Percentiles rank a stretch among this genome's conserved stretches.
Evolutionary conservation across 345 rosid species (phyloP).

Genomic region (Nasturtium officinale): DNA sequence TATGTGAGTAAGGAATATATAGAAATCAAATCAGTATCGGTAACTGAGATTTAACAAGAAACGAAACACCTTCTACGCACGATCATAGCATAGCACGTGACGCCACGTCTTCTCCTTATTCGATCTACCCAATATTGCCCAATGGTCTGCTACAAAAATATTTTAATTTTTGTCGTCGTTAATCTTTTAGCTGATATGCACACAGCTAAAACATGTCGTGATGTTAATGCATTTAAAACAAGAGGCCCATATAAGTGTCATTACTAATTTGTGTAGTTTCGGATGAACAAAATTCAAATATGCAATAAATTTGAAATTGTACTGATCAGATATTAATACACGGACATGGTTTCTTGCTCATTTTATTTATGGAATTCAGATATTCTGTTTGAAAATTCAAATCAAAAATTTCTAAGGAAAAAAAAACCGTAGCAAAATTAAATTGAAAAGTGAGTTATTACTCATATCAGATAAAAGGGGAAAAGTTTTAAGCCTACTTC

Average conservation of each 20-base stretch:
- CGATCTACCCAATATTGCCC: neutral
- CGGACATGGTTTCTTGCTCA: constrained; percentile 22
- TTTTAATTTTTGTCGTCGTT: neutral
- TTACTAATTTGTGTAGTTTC: too few species aligned
- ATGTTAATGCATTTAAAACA: too few species aligned
- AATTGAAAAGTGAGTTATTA: neutral
- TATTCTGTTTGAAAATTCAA: constrained; percentile 27
- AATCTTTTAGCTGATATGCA: too few species aligned
- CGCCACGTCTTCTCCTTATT: constrained; percentile 37
- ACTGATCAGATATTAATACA: constrained; percentile 21
- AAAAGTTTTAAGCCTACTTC: neutral
- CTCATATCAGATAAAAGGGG: neutral
- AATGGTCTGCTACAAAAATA: too few species aligned
- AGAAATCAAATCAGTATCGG: neutral
- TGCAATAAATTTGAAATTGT: neutral
- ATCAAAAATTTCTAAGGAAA: neutral
- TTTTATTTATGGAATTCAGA: constrained; percentile 29
- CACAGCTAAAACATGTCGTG: too few species aligned
- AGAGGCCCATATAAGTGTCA: too few species aligned
- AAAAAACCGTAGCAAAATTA: neutral
- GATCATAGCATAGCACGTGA: constrained; percentile 42
- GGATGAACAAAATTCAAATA: constrained; percentile 12
- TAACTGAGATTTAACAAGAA: constrained; percentile 12
- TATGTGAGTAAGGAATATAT: neutral
- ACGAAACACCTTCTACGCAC: constrained; percentile 37